phyloP scores from a whole-genome alignment of 768 basidiomycete species.

The Fomitopsis serialis region DNA sequence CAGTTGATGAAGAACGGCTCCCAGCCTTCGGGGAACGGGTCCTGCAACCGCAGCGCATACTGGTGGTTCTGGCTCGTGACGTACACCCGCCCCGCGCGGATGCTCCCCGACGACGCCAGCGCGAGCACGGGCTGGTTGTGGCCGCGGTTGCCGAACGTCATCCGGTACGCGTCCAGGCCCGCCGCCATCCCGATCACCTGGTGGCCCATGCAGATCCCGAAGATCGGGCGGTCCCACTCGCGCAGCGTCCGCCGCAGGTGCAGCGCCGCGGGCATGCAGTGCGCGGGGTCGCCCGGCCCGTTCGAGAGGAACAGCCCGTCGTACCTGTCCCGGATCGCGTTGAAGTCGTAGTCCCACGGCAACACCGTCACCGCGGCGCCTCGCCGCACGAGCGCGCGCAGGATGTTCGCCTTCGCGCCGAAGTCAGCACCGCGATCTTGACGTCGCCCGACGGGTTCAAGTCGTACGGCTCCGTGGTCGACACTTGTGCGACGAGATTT shows the following conservation, averaged over 20 bases:
- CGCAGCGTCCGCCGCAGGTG: conserved; percentile 75
- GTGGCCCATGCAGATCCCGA: conserved; percentile 99
- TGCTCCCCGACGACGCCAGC: conserved; percentile 86
- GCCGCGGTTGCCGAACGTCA: conserved; percentile 99
- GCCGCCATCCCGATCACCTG: conserved; percentile 98
- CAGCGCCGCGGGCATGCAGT: conserved; percentile 80
- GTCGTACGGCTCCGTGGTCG: conserved; percentile 77
- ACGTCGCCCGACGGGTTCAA: conserved; percentile 85
- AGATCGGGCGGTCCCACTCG: conserved; percentile 92
- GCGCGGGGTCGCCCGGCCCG: conserved; percentile 91
- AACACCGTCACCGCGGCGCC: conserved; percentile 91
- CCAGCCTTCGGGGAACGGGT: conserved; percentile 96
- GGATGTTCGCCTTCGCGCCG: conserved; percentile 96
- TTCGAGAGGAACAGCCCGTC: conserved; percentile 97
- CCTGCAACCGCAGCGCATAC: conserved; percentile 90
- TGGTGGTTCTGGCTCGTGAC: conserved; percentile 99
- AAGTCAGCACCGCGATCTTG: conserved; percentile 93
- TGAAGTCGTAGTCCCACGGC: conserved; percentile 98
- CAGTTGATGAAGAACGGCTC: conserved; percentile 99
- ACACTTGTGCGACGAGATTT: conserved; percentile 92
- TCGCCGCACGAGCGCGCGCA: conserved; percentile 86
- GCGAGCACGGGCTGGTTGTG: conserved; percentile 99
- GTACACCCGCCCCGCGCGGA: conserved; percentile 94
- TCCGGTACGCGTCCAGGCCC: conserved; percentile 92
- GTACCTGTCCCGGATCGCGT: conserved; percentile 79